Base-by-base conservation (phyloP, 495 filamentous ascomycete genomes). In the Podospora comata region DNA sequence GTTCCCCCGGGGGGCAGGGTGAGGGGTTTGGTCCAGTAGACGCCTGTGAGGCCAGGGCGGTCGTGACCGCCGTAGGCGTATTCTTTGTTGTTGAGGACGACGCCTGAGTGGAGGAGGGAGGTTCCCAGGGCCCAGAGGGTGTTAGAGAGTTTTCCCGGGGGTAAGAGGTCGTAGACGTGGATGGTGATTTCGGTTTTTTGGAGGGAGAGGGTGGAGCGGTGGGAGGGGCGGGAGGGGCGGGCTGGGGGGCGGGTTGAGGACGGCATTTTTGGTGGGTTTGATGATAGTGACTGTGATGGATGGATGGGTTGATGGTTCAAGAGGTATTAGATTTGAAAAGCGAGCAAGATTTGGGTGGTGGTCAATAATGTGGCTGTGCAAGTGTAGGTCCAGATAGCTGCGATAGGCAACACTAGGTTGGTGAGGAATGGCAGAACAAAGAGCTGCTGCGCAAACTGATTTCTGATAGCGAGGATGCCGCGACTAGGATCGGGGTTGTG, bases 61-160 rank as follows among this genome's bases (percentile, higher is more conserved):
- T 90, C 86, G 74, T 94, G 91, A 0, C 91, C 91, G n/a, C 91
- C 91, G 71, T 88, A 94, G 4, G 91, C 91, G 74, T 93, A 94
- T 80, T 94, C 91, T 56, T 82, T 84, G 63, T 88, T 85, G 68
- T 87, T 85, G 72, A 94, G 90, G n/a, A 90, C 87, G 53, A 94
- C 88, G 62, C 90, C 91, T 2, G 90, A 90, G 76, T 94, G 91
- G 5, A 93, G 84, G 32, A 93, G 87, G 26, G 87, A 88, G 48
- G 85, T 81, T 57, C 91, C 91, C 60, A 93, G 70, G 34, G 85
- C 82, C 91, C 91, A 94, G 39, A 93, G 83, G 15, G 89, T 70
- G 16, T 85, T 83, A 9, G 90, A 88, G 27, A 94, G 78, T 63
- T 84, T 84, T 53, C 90, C 89, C 30, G 91, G 90, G 6, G 69